Conservation (phyloP, 208 protist genomes). For the Trypanosoma brucei region DNA sequence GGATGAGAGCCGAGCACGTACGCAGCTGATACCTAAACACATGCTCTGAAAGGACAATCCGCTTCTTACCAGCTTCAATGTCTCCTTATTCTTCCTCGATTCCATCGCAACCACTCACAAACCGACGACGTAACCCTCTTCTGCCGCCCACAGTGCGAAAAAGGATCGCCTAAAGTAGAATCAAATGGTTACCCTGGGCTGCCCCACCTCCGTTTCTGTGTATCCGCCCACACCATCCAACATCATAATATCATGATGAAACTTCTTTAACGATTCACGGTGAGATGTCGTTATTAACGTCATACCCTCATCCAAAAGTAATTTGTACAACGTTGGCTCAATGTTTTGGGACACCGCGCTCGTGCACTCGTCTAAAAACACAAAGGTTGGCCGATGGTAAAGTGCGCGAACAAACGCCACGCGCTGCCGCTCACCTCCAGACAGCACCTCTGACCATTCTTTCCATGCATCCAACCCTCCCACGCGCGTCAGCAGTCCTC, state of each 20-base stretch:
- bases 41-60: no score
- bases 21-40: no score
- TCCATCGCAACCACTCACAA: no score
- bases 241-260: conserved; percentile 54
- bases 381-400: conserved; percentile 76
- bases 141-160: conserved; percentile 8
- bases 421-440: conserved; percentile 87
- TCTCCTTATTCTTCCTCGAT: no score
- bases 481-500: conserved; percentile 62
- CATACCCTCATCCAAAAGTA: conserved; percentile 61
- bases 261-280: conserved; percentile 50
- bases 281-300: conserved; percentile 87
- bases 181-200: neutral
- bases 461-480: conserved; percentile 70
- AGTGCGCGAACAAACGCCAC: conserved; percentile 78
- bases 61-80: no score
- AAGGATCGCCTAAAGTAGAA: conserved; percentile 11
- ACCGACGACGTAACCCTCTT: no score
- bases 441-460: conserved; percentile 85
- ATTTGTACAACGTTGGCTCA: conserved; percentile 62
- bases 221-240: conserved; percentile 66
- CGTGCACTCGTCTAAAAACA: conserved; percentile 90
- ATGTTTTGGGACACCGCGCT: conserved; percentile 84
- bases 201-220: conserved; percentile 10
- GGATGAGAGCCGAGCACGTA: no score